phyloP scores from a whole-genome alignment of 441 rosid genomes.

The Gossypium davidsonii region DNA sequence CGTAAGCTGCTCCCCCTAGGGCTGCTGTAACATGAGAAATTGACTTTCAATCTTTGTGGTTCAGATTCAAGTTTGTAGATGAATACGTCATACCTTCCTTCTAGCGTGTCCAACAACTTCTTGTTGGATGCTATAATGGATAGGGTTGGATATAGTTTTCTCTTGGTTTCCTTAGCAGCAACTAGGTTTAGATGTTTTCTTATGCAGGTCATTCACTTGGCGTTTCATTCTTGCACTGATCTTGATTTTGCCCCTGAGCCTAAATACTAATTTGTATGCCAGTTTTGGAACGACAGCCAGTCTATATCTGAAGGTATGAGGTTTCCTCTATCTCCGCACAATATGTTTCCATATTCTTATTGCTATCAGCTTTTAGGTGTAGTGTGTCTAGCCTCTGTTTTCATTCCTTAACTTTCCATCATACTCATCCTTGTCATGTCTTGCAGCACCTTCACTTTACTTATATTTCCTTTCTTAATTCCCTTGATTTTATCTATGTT shows the following conservation, averaged over 20 bases:
- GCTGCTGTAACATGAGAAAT: constrained; percentile 5
- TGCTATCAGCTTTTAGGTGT: not conserved
- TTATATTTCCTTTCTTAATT: constrained; percentile 9
- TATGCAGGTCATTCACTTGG: constrained; percentile 53
- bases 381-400: not conserved
- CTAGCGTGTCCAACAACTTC: constrained; percentile 11
- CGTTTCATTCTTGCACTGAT: constrained; percentile 23
- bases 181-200: constrained; percentile 46
- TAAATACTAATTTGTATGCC: constrained; percentile 21
- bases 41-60: constrained; percentile 9
- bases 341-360: not conserved
- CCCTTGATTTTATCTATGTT: not conserved
- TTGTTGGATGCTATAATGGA: constrained; percentile 18
- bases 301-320: constrained; percentile 38
- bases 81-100: not conserved
- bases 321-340: constrained; percentile 5
- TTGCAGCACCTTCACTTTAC: not conserved
- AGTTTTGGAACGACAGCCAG: constrained; percentile 25
- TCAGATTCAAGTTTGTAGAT: not conserved
- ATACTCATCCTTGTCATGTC: not conserved
- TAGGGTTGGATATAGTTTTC: constrained; percentile 12
- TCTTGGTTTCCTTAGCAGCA: constrained; percentile 31
- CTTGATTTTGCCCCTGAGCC: constrained; percentile 20
- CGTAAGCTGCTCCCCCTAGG: not conserved
- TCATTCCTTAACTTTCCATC: not conserved